Base-by-base conservation (phyloP, 768 basidiomycete genomes). In the Hypholoma fasciculare region DNA sequence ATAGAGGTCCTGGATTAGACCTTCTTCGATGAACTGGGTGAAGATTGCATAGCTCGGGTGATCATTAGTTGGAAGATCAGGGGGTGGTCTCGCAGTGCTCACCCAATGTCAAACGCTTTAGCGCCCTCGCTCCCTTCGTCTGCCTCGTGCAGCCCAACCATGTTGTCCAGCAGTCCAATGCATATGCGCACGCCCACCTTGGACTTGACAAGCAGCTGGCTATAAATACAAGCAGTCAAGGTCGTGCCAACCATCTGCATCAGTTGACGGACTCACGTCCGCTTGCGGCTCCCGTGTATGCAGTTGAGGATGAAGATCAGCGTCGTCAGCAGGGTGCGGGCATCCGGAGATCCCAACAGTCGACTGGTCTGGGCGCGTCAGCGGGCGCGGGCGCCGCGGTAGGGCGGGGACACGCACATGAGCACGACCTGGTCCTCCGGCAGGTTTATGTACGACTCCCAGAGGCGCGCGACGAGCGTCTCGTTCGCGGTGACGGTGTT, bases 401-500 rank as follows among this genome's bases (percentile, higher is more conserved):
- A 34, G 56, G 37, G 20, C 47, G 54, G 58, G 63, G 56, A 58
- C 26, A 66, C 77, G 66, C 68, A 96, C 94, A 90, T 81, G 56
- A 96, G 73, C 9, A 96, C 77, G 48, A 85, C 82, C 67, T 88
- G 80, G 60, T 90, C 86, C 65, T 92, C 91, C 1, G 88, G 82
- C 4, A 90, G 76, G 53, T 77, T 79, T 68, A 92, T 73, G 63
- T 88, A 88, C 1, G 73, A 78, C 37, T 78, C 77, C 90, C 89
- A 93, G 34, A 89, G 71, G 19, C 68, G 76, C n/a, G 76, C 68
- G 60, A 82, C 77, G 46, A 88, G 78, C 7, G 60, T 63, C 42
- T 87, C 82, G 59, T 94, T 91, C 7, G 81, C 80, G 2, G 95
- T 93, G 34, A 96, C 81, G 20, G 94, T 77, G 69, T 97, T 97